phyloP scores from a whole-genome alignment of 495 filamentous ascomycete genomes.

The Amphirosellinia nigrospora region DNA sequence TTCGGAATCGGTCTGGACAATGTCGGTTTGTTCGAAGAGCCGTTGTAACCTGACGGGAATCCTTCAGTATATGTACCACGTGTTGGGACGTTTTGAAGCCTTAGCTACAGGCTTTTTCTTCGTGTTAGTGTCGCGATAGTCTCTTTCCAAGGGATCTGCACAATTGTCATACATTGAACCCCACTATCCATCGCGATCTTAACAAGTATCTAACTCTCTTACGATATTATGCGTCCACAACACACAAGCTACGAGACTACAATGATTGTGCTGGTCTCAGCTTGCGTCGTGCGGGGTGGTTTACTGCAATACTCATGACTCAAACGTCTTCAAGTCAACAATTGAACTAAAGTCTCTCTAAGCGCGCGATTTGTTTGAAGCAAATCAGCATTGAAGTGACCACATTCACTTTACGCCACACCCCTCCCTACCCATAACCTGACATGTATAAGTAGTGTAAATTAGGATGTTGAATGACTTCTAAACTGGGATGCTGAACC shows the following conservation, averaged over 20 bases:
- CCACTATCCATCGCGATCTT: conserved; percentile 14
- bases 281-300: no score
- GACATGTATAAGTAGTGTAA: neutral
- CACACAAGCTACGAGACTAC: no score
- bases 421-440: neutral
- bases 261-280: no score
- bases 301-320: no score
- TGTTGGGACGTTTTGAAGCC: neutral
- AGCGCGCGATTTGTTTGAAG: neutral
- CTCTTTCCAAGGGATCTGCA: neutral
- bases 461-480: neutral
- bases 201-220: neutral
- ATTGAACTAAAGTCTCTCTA: neutral
- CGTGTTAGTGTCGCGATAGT: conserved; percentile 19
- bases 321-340: neutral
- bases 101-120: neutral
- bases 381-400: neutral
- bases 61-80: neutral
- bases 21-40: neutral
- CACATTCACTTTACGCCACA: neutral
- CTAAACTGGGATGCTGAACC: neutral
- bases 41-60: neutral
- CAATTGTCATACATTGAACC: neutral
- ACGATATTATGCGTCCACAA: no score
- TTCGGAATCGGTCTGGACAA: neutral